Evolutionary conservation across 495 filamentous ascomycete genomes (phyloP), one percentile per base, ranked within the genome.

Genomic region (Lentithecium fluviatile): DNA sequence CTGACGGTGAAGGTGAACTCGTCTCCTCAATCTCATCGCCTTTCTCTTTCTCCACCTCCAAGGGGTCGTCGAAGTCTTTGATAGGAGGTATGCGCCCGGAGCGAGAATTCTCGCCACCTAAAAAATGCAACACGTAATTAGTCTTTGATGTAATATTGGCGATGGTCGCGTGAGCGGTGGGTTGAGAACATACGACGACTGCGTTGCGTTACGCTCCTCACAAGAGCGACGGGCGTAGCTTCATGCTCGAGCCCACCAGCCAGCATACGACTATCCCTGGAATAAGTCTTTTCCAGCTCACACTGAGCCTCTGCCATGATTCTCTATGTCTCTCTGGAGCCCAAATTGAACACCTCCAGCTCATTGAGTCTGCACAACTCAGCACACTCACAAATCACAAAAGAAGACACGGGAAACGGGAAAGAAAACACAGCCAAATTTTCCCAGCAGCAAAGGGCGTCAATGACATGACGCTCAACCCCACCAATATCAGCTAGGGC

Each of bases 261-360:
- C 4, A 64, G 49, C 24, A 47, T 29, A 20, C 58, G 56, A 56
- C 53, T 56, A 25, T 60, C 62, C 7, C 49, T 40, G 21, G 62
- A 56, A 36, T 60, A 65, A 1, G 62, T 65, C 43, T 45, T 65
- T 34, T 65, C 56, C 3, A 63, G 53, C 19, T 63, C 37, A n/a
- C 19, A 3, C 11, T 32, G 10, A 19, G 15, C 8, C 6, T 52
- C 49, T 15, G 7, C 32, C 51, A 54, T 54, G 19, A 54, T 43
- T 5, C 15, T 20, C 6, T n/a, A 43, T 20, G 6, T 6, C 15
- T 43, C 15, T 7, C 8, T 38, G 15, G 8, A 8, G 36, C 36
- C 15, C 36, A 7, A 38, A 38, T 15, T 38, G 36, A 15, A 7
- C 15, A 15, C 36, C 7, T 8, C 36, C 8, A 38, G 8, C 15